phyloP scores from a whole-genome alignment of 2,329 filamentous ascomycete genomes.

The Ceratocystis destructans region DNA sequence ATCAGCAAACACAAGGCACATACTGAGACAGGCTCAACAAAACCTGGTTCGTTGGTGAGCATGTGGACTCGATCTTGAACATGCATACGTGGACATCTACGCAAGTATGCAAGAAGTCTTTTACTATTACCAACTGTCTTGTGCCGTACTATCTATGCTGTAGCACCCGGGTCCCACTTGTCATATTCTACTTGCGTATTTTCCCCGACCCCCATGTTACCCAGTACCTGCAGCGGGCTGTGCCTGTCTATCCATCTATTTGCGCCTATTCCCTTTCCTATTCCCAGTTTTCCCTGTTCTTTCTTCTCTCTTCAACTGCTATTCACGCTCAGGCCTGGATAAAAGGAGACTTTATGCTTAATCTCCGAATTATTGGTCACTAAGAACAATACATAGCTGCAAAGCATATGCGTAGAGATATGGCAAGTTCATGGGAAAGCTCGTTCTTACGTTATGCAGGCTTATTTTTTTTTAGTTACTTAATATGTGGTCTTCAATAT shows the following conservation, averaged over 20 bases:
- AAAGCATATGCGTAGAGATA: background rate
- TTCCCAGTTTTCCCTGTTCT: background rate
- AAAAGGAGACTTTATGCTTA: constrained; percentile 4
- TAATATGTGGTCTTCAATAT: background rate
- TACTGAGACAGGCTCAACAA: no score
- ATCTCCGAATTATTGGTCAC: constrained; percentile 3
- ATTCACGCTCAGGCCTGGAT: background rate
- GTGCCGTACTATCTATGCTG: no score
- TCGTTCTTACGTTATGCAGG: background rate
- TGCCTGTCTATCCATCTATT: no score
- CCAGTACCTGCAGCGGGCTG: background rate
- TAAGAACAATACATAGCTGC: background rate
- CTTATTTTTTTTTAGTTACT: background rate
- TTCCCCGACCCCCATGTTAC: no score
- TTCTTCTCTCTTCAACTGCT: background rate
- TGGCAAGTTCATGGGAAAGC: background rate
- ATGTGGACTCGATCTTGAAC: no score
- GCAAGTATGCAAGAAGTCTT: no score
- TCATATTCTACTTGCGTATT: no score
- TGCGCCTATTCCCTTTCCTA: background rate
- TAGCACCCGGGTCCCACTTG: no score
- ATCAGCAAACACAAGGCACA: no score
- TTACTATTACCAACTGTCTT: no score
- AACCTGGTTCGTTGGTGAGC: no score
- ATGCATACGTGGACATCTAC: no score